Conservation (phyloP, 768 basidiomycete species). For the Pleurotus cornucopiae region DNA sequence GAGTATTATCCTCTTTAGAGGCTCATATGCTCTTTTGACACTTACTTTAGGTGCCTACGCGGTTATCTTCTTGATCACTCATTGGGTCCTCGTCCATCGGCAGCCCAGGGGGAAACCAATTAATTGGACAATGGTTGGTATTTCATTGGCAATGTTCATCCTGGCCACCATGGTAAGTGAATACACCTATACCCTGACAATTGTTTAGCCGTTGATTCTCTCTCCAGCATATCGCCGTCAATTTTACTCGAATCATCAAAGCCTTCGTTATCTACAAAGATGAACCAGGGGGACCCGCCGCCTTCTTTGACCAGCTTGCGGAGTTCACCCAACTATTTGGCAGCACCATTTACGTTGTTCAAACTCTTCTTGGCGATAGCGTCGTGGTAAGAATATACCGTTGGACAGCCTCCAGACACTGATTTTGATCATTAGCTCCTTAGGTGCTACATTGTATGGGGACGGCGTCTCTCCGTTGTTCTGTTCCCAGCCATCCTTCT, state of each 20-base stretch:
- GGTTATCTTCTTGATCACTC: constrained; percentile 25
- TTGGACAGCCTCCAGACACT: neutral
- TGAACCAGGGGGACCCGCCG: constrained; percentile 22
- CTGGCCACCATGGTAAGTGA: constrained; percentile 26
- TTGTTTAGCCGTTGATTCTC: neutral
- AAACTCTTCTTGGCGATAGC: constrained; percentile 33
- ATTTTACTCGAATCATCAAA: constrained; percentile 28
- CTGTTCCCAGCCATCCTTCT: constrained; percentile 24
- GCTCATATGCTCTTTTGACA: neutral
- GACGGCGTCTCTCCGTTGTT: constrained; percentile 16
- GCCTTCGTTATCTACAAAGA: constrained; percentile 27
- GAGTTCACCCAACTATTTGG: constrained; percentile 32
- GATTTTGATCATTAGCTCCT: constrained; percentile 17
- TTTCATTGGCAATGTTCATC: constrained; percentile 26
- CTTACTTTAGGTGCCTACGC: constrained; percentile 20
- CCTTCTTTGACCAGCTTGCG: constrained; percentile 28
- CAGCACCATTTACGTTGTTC: constrained; percentile 29
- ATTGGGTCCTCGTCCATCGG: constrained; percentile 23
- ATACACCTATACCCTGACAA: neutral
- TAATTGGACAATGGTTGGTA: constrained; percentile 26
- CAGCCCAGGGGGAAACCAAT: constrained; percentile 20
- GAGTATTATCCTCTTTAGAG: neutral
- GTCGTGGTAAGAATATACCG: constrained; percentile 24
- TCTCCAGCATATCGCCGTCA: constrained; percentile 30
- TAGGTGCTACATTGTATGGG: constrained; percentile 30